Conservation (phyloP, 768 basidiomycete genomes). For the Leccinum sublutescens region DNA sequence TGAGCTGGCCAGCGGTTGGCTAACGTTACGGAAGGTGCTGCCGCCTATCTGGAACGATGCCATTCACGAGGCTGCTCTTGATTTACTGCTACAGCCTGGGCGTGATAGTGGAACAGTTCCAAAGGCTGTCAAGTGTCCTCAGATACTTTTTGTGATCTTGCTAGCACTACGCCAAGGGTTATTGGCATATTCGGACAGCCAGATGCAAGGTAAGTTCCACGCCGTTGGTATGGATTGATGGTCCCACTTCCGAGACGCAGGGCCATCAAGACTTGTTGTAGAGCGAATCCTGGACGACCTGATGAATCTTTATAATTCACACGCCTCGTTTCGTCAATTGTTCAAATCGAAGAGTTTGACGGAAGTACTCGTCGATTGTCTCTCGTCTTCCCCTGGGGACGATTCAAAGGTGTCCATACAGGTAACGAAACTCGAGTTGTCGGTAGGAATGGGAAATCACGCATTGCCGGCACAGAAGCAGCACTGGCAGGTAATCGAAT, state of each 20-base stretch:
- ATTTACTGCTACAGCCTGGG: conserved; percentile 60
- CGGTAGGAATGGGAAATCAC: conserved; percentile 62
- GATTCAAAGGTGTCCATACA: conserved; percentile 53
- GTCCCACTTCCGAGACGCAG: conserved; percentile 11
- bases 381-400: conserved; percentile 42
- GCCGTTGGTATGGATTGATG: neutral
- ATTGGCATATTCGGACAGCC: conserved; percentile 28
- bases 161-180: conserved; percentile 63
- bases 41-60: conserved; percentile 66
- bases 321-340: conserved; percentile 62
- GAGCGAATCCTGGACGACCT: conserved; percentile 58
- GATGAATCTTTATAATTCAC: conserved; percentile 64
- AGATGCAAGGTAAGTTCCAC: conserved; percentile 14
- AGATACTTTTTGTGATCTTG: conserved; percentile 72
- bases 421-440: conserved; percentile 64
- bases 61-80: conserved; percentile 68
- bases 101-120: neutral
- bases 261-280: conserved; percentile 19
- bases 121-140: conserved; percentile 52
- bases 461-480: conserved; percentile 65
- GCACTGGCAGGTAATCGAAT: conserved; percentile 45
- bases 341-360: conserved; percentile 74
- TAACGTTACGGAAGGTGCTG: conserved; percentile 62
- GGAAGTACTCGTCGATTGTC: conserved; percentile 63
- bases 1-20: conserved; percentile 85